Evolutionary conservation across 2,329 filamentous ascomycete genomes (phyloP), one percentile per base, ranked within the genome.

Genomic region (Fusarium phyllophilum): DNA sequence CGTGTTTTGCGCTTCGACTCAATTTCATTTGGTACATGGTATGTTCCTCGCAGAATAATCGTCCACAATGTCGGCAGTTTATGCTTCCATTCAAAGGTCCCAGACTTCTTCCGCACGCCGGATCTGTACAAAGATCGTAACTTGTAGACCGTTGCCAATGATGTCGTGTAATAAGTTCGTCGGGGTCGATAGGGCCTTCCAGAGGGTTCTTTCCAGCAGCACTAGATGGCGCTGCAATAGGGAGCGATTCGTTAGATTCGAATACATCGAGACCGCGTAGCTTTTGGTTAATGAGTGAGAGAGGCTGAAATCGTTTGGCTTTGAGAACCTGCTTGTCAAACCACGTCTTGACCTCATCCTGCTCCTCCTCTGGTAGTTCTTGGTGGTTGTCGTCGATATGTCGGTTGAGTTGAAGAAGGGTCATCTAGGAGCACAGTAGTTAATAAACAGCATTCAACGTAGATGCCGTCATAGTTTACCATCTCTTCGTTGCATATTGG

Each of bases 1-100:
- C 96, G 82, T 98, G 94, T 66, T 92, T 89, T 8, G 96, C 96
- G 36, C 95, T 93, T 62, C 95, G 88, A 14, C 95, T 97, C 17
- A 99, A 87, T 85, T 97, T 98, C 93, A 98, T 98, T 85, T 99
- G 96, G 80, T 98, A 99, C 95, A 99, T 97, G 59, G 96, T 98
- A 81, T 99, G 96, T 77, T 96, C 94, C 79, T 98, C 96, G 82
- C 96, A 99, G 81, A 98, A 99, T 45, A 99, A 85, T 77, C 92
- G 92, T 12, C 96, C 96, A 79, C 96, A 99, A 72, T 95, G 94
- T 72, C 96, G 89, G 82, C 96, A 99, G 81, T 99, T 98, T 78
- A 99, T 91, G 78, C 89, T 95, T 24, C 95, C 94, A 78, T 93
- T 95, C 12, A 93, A 88, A 6, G 92, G 88, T 2, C 94, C 95